Percentiles rank a stretch among this genome's conserved stretches.
phyloP scores from a whole-genome alignment of 148 eudicot genomes.

The Rhododendron griersonianum region DNA sequence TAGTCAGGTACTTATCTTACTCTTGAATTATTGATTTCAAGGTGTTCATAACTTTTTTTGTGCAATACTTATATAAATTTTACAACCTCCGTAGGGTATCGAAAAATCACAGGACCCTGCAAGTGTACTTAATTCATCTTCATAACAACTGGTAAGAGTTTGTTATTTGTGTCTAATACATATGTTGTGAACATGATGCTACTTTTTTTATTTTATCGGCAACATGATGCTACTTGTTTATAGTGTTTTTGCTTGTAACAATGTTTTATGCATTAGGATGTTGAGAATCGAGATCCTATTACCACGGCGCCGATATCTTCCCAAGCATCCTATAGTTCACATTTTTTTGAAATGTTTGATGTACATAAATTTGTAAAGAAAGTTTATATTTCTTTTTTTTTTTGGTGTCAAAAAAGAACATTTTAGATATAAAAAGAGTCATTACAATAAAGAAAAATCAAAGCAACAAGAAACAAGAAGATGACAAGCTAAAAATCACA shows the following conservation, averaged over 20 bases:
- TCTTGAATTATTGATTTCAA: not conserved
- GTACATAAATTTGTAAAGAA: not conserved
- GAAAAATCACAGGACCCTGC: not conserved
- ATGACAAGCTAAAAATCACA: too few relatives aligned
- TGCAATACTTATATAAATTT: not conserved
- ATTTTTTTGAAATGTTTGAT: not conserved
- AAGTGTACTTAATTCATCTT: not conserved
- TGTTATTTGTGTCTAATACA: not conserved
- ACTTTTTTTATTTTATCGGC: too few relatives aligned
- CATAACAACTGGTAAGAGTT: not conserved
- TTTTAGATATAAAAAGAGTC: too few relatives aligned
- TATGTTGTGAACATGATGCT: not conserved
- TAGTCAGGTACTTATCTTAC: not conserved
- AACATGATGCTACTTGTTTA: not conserved
- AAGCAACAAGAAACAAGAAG: too few relatives aligned
- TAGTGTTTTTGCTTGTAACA: not conserved
- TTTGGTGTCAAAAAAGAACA: too few relatives aligned
- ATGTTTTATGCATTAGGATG: not conserved
- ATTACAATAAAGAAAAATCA: too few relatives aligned
- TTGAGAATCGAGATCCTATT: not conserved
- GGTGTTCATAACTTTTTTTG: not conserved
- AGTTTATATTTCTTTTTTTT: not conserved
- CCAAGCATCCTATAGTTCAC: not conserved
- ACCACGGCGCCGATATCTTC: not conserved
- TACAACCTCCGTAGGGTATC: not conserved